These are phyloP conservation scores for Venturia carpophila DNA, from an alignment of 2,329 filamentous ascomycete genomes.

Conservation along the genomic window DNA sequence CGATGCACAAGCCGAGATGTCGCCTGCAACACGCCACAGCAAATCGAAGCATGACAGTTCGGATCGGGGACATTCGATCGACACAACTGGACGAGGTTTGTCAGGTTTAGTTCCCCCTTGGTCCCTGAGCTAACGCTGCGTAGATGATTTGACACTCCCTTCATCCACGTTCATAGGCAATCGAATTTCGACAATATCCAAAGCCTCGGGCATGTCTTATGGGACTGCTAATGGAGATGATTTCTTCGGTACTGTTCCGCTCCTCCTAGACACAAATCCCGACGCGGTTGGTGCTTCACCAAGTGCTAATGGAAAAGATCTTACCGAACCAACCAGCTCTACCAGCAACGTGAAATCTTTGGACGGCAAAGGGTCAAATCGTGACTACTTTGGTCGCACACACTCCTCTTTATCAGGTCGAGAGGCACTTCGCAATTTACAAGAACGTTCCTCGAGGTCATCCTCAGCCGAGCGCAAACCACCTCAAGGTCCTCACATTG, in stretches of 20 bases:
- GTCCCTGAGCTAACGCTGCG: constrained; percentile 18
- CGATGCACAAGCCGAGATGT: constrained; percentile 21
- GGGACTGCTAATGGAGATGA: constrained; percentile 55
- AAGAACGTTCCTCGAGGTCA: constrained; percentile 33
- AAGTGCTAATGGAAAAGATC: constrained; percentile 12
- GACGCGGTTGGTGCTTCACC: constrained; percentile 23
- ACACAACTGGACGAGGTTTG: neutral
- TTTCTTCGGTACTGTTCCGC: constrained; percentile 41
- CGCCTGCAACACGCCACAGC: neutral
- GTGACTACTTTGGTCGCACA: constrained; percentile 34
- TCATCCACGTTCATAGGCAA: constrained; percentile 71
- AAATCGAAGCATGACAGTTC: constrained; percentile 31
- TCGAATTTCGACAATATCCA: constrained; percentile 41
- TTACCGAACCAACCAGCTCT: constrained; percentile 14
- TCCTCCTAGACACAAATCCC: constrained; percentile 45
- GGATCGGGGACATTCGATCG: constrained; percentile 17
- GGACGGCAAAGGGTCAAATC: constrained; percentile 26
- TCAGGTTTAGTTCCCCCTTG: neutral
- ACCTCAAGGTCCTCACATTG: constrained; percentile 71
- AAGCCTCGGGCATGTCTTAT: constrained; percentile 54
- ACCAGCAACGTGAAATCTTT: constrained; percentile 7
- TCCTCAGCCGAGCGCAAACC: constrained; percentile 38
- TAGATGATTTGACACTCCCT: constrained; percentile 61
- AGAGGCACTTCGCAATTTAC: constrained; percentile 22
- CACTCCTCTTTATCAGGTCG: constrained; percentile 1